phyloP scores from a whole-genome alignment of 2,329 filamentous ascomycete species.

The Plectosphaerella cucumerina region DNA sequence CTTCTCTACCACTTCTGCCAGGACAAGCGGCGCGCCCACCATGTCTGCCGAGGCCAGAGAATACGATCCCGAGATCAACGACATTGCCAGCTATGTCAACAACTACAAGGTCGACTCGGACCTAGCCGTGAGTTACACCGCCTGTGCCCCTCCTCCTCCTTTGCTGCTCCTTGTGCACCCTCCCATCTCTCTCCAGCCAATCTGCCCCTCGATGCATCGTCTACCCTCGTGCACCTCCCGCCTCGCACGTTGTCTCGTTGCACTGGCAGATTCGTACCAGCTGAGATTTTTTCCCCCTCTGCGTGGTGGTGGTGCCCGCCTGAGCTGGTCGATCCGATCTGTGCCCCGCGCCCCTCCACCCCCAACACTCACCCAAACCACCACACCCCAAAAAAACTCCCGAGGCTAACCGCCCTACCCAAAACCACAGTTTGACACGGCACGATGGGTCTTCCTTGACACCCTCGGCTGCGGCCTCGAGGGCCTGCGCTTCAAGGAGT shows the following conservation, averaged over 20 bases:
- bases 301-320: neutral
- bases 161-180: neutral
- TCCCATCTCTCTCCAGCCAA: neutral
- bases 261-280: no score
- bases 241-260: no score
- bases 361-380: neutral
- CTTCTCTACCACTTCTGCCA: conserved; percentile 47
- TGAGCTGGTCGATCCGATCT: neutral
- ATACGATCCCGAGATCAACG: conserved; percentile 89
- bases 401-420: conserved; percentile 20
- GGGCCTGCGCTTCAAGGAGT: conserved; percentile 92
- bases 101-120: conserved; percentile 88
- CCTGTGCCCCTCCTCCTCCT: neutral
- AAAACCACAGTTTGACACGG: conserved; percentile 74
- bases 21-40: conserved; percentile 44
- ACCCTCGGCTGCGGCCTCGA: conserved; percentile 96
- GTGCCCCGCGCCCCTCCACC: neutral
- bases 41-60: conserved; percentile 50
- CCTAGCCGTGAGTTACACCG: conserved; percentile 67
- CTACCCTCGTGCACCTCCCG: no score
- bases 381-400: conserved; percentile 6
- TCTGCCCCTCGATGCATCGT: neutral
- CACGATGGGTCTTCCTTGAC: conserved; percentile 93
- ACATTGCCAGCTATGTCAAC: conserved; percentile 94
- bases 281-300: conserved; percentile 12